Evolutionary conservation across 106 monocot species (phyloP).

Genomic region (Vanilla planifolia): DNA sequence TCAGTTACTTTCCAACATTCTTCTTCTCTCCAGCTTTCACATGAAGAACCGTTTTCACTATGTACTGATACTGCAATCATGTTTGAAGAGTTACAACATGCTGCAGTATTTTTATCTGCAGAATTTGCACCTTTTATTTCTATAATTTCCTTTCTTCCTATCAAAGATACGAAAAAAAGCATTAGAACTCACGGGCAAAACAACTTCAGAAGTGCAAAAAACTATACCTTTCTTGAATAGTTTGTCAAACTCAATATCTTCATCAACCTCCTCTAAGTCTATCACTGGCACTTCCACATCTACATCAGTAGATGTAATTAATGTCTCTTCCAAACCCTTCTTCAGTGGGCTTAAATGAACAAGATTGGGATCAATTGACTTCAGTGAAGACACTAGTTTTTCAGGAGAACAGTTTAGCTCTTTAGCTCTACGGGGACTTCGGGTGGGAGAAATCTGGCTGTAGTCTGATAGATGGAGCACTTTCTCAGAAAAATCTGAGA

Average conservation of each 20-base stretch:
- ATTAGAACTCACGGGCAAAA: no score
- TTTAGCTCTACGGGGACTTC: slow-evolving; percentile 17
- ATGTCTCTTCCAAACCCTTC: slow-evolving; percentile 11
- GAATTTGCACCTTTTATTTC: background rate
- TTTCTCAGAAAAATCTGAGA: slow-evolving; percentile 33
- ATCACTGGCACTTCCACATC: slow-evolving; percentile 4
- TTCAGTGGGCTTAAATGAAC: slow-evolving; percentile 6
- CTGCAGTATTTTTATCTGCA: slow-evolving; percentile 1
- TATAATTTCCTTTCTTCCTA: slow-evolving; percentile 17
- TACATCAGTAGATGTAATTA: slow-evolving; percentile 1
- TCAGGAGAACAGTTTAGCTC: slow-evolving; percentile 9
- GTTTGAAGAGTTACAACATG: slow-evolving; percentile 3
- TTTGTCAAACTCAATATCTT: no score
- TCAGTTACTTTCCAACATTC: slow-evolving; percentile 7
- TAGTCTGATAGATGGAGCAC: slow-evolving; percentile 35
- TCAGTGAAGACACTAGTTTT: slow-evolving; percentile 10
- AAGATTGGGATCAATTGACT: slow-evolving; percentile 17
- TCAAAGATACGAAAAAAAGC: background rate
- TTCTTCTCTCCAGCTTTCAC: slow-evolving; percentile 23
- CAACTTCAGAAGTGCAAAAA: no score
- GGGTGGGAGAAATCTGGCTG: slow-evolving; percentile 25
- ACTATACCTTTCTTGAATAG: no score
- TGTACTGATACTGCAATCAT: background rate
- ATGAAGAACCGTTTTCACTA: slow-evolving; percentile 1
- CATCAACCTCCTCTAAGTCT: background rate